Evolutionary conservation across 1,284 basidiomycete genomes (phyloP), one percentile per base, ranked within the genome.

Genomic region (Pascua guehoae): DNA sequence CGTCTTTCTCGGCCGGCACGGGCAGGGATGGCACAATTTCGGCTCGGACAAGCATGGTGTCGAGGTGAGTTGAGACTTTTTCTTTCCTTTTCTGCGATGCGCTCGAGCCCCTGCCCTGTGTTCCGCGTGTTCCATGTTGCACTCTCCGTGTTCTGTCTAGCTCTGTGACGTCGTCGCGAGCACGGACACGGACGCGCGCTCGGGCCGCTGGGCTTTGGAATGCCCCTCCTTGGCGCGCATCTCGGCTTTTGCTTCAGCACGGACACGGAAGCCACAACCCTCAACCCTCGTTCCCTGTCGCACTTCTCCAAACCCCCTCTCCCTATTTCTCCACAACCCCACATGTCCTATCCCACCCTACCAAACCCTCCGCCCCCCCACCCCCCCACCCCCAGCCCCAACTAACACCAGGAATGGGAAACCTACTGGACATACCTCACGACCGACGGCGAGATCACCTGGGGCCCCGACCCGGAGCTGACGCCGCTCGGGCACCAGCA

Each of bases 381-480:
- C 24, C 24, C 24, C 24, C 24, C 24, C 24, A 3, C 24, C 24
- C 24, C 24, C 24, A 14, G 14, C 15, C 8, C 15, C 14, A 62
- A 15, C 47, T 58, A 41, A 54, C 41, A 4, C 5, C 58, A 79
- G 78, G 60, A 60, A 53, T 80, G 79, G 79, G 74, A 79, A 59
- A 63, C 69, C 46, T 74, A 88, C 64, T 92, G 86, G 85, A 82
- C 88, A 0, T 84, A 82, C 65, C 69, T 87, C 17, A 78, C 86
- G 47, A 85, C 85, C 0, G 88, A 94, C 65, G 87, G 80, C 12
- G 82, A 87, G 53, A 77, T 91, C 11, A 80, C 78, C 1, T 92
- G 90, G 89, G 89, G 89, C 39, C 89, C 91, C 14, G 91, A 93
- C 70, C 84, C 90, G 0, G 79, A 82, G 37, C 82, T 93, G 32